Evolutionary conservation across 169 alveolate genomes (phyloP), one percentile per base, ranked within the genome.

Genomic region (Eimeria sp.): DNA sequence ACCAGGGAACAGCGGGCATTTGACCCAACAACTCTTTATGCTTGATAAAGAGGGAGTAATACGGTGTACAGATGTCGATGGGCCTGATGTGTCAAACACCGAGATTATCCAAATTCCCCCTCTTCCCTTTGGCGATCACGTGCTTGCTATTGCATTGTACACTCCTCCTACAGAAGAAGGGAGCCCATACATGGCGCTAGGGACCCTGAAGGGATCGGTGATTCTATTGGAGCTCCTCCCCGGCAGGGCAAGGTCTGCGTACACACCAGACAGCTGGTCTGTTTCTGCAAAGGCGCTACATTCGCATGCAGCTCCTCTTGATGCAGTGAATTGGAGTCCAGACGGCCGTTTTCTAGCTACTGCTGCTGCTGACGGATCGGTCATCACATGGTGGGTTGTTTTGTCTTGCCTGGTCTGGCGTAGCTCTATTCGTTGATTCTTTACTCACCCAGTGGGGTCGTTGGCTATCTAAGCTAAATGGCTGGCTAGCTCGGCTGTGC

Each of bases 331-430:
- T 7, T 83, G 91, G 91, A 83, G 72, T 16, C 14, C 75, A 0
- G 30, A 54, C 49, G 72, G 91, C 51, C 47, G 91, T 34, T 54
- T 54, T 27, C 91, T 83, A 25, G 91, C 72, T 0, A 54, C 75
- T 51, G 91, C 91, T 51, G 91, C 91, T 25, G 73, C 91, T 4
- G 18, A 83, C 27, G 91, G 91, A 3, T 54, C 91, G 11, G 75
- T 54, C 49, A 51, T 47, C 65, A 54, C 45, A 9, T 83, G 91
- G 91, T 58, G 30, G 51, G 91, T 14, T 18, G 5, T 10, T 1
- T 49, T 16, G 43, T 6, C 34, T 1, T 22, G 87, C 6, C 43
- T 73, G 7, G 0, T 70, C 27, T 70, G 25, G 22, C 78, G 14
- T 30, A 18, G 10, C 13, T 30, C 78, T 11, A 70, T 11, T 70